phyloP scores from a whole-genome alignment of 495 filamentous ascomycete genomes.

The Penicillium nucicola region DNA sequence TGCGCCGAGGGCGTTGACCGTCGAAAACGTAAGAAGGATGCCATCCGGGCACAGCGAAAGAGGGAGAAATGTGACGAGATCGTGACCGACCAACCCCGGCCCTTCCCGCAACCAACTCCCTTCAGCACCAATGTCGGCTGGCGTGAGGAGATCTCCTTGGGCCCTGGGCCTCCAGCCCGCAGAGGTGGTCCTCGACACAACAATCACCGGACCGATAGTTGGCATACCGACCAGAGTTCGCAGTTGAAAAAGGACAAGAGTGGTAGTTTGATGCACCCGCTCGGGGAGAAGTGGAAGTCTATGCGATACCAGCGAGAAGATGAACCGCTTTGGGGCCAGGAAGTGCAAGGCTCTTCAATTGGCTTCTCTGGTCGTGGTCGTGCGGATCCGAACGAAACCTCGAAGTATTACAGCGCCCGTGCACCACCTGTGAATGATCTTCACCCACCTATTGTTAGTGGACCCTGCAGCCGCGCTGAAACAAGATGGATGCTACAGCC shows the following conservation, averaged over 20 bases:
- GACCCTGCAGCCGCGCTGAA: constrained; percentile 62
- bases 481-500: constrained; percentile 91
- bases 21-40: constrained; percentile 63
- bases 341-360: constrained; percentile 46
- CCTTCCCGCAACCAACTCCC: constrained; percentile 75
- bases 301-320: constrained; percentile 81
- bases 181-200: constrained; percentile 44
- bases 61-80: constrained; percentile 47
- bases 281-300: constrained; percentile 64
- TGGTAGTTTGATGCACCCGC: constrained; percentile 29
- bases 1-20: constrained; percentile 63
- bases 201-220: constrained; percentile 49
- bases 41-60: constrained; percentile 56
- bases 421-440: constrained; percentile 83
- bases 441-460: constrained; percentile 82
- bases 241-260: constrained; percentile 30
- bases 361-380: constrained; percentile 50
- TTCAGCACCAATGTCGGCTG: constrained; percentile 84
- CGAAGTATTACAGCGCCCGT: constrained; percentile 61
- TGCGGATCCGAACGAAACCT: constrained; percentile 37
- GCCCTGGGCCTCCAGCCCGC: constrained; percentile 66
- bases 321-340: constrained; percentile 73
- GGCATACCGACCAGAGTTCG: constrained; percentile 35
- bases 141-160: constrained; percentile 77
- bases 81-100: constrained; percentile 63